Conservation (phyloP, 805 yeast species). For the Barnettozyma botsteinii region DNA sequence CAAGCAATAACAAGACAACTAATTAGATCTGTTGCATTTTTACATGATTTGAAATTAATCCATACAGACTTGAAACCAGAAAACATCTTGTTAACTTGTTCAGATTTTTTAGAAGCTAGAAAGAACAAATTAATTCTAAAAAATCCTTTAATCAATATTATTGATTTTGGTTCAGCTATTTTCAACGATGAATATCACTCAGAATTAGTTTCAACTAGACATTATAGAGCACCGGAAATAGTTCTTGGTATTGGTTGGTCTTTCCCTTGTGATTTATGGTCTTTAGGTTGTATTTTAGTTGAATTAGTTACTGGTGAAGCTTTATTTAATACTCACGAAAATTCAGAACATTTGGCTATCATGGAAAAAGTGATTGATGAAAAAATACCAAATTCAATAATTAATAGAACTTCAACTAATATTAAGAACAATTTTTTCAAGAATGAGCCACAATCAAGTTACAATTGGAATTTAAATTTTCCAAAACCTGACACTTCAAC, state of each 20-base stretch:
- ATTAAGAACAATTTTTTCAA: constrained; percentile 11
- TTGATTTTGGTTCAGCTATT: constrained; percentile 96
- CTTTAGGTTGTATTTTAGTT: constrained; percentile 87
- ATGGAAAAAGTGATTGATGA: constrained; percentile 75
- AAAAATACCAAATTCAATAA: constrained; percentile 35
- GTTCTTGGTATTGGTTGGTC: constrained; percentile 96
- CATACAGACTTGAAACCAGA: constrained; percentile 98
- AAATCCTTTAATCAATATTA: constrained; percentile 79
- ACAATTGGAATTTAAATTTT: constrained; percentile 27
- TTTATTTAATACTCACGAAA: constrained; percentile 89
- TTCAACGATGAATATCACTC: constrained; percentile 93
- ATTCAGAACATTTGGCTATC: constrained; percentile 89
- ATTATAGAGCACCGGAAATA: constrained; percentile 95
- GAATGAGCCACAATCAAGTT: constrained; percentile 5
- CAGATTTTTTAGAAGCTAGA: constrained; percentile 20
- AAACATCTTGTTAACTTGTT: constrained; percentile 50
- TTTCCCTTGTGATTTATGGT: constrained; percentile 95
- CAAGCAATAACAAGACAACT: constrained; percentile 86
- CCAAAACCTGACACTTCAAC: constrained; percentile 36
- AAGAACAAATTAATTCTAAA: constrained; percentile 42
- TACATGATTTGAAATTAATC: constrained; percentile 84
- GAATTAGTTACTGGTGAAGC: constrained; percentile 94
- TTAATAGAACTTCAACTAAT: constrained; percentile 22
- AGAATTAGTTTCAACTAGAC: constrained; percentile 87
- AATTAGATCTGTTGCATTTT: constrained; percentile 75